These are phyloP conservation scores for Parachaetomium inaequale DNA, from an alignment of 495 filamentous ascomycete genomes.

Conservation along the genomic window DNA sequence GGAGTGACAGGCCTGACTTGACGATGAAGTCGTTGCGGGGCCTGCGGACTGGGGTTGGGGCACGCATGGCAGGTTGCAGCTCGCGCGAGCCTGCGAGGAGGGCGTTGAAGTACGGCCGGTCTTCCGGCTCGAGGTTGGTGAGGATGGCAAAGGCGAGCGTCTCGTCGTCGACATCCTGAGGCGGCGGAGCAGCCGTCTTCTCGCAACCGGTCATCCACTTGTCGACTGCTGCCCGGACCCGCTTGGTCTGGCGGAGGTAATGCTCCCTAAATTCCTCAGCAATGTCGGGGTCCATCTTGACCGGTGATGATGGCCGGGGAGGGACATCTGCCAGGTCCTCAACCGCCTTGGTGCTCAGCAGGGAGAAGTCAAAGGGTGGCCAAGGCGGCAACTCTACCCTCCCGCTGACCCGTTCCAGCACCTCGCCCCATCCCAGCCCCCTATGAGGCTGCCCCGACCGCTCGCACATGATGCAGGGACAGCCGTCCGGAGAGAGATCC, in stretches of 20 bases:
- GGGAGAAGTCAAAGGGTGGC: slow-evolving; percentile 78
- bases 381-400: slow-evolving; percentile 78
- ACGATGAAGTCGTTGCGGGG: slow-evolving; percentile 64
- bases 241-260: slow-evolving; percentile 81
- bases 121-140: slow-evolving; percentile 73
- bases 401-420: slow-evolving; percentile 87
- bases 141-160: slow-evolving; percentile 89
- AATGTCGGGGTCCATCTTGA: slow-evolving; percentile 87
- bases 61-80: slow-evolving; percentile 50
- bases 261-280: slow-evolving; percentile 86
- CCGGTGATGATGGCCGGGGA: slow-evolving; percentile 55
- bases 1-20: slow-evolving; percentile 69
- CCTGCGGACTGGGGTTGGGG: slow-evolving; percentile 55
- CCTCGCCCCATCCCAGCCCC: slow-evolving; percentile 94
- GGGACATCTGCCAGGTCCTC: slow-evolving; percentile 45
- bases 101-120: slow-evolving; percentile 72
- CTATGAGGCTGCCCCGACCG: slow-evolving; percentile 51
- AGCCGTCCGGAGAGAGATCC: slow-evolving; percentile 79
- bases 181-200: slow-evolving; percentile 64
- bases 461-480: slow-evolving; percentile 72
- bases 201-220: slow-evolving; percentile 79
- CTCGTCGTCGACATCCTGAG: slow-evolving; percentile 85
- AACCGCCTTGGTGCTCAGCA: slow-evolving; percentile 54
- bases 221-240: slow-evolving; percentile 79
- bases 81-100: slow-evolving; percentile 67